Percentiles rank a stretch among this genome's conserved stretches.
phyloP scores from a whole-genome alignment of 768 basidiomycete genomes.

The Lactifluus hygrophoroides region DNA sequence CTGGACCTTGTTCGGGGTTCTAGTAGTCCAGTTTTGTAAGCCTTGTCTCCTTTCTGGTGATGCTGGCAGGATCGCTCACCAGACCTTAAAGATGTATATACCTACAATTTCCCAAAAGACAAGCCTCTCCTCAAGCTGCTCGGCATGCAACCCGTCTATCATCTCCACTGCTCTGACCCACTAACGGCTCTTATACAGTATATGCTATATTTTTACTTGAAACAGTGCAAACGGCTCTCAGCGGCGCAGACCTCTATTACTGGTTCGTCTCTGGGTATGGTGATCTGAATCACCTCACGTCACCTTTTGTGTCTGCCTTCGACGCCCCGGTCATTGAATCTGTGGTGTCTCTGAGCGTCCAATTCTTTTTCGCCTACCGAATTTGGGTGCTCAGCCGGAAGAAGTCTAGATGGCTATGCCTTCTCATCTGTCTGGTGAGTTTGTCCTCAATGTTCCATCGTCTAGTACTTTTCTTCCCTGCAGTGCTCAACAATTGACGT shows the following conservation, averaged over 20 bases:
- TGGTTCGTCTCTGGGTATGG: slow-evolving; percentile 8
- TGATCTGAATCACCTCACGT: background rate
- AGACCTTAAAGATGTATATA: slow-evolving; percentile 7
- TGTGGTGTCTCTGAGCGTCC: slow-evolving; percentile 23
- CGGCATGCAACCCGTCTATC: background rate
- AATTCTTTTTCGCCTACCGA: slow-evolving; percentile 27
- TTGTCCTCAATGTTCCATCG: background rate
- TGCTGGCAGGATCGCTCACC: background rate
- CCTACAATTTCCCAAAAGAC: slow-evolving; percentile 6
- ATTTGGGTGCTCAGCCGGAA: slow-evolving; percentile 18
- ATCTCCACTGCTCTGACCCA: background rate
- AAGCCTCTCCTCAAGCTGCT: background rate
- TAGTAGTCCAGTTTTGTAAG: too few relatives aligned
- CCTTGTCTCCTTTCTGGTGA: too few relatives aligned
- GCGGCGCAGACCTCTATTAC: slow-evolving; percentile 1
- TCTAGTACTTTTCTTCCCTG: background rate
- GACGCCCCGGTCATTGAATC: slow-evolving; percentile 24
- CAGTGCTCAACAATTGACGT: background rate
- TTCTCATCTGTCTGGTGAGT: background rate
- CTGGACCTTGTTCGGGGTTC: too few relatives aligned
- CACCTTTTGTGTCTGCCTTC: background rate
- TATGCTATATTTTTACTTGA: background rate
- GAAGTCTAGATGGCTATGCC: background rate
- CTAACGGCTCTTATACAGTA: slow-evolving; percentile 18
- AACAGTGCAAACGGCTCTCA: background rate